Base-by-base conservation (phyloP, 78 protist genomes). In the Anaeramoeba ignava region DNA sequence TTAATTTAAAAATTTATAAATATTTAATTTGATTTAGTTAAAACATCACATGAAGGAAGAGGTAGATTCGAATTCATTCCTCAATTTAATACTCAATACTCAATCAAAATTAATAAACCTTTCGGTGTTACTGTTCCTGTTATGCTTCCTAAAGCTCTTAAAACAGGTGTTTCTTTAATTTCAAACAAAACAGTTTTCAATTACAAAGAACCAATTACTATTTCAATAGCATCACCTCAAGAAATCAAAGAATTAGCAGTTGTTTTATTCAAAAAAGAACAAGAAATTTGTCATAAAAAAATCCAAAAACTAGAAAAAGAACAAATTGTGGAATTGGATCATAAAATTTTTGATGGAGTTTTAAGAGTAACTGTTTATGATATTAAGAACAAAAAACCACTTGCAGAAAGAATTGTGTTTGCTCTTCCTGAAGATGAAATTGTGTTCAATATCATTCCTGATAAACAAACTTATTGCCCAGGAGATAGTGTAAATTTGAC, bases 1-100 rank as follows among this genome's bases (percentile, higher is more conserved):
- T n/a, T n/a, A n/a, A n/a, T n/a, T n/a, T n/a, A n/a, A n/a, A n/a
- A n/a, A n/a, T n/a, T n/a, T n/a, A n/a, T 17, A 27, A 54, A 27
- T 54, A 17, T 54, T 54, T 8, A 54, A 54, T 8, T 8, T 54
- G 73, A 27, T 17, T 8, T 27, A 54, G 8, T 54, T 17, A 54
- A 54, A 54, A 54, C 73, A 54, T 54, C 17, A 54, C 73, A 54
- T 17, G 73, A 54, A 54, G 73, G 73, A 54, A 54, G 73, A 54
- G 73, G 73, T 27, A 54, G 73, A 54, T 54, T 54, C 17, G 73
- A 54, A 54, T 54, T 54, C 73, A 54, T 17, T 17, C 73, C 73
- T 27, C 8, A 54, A 17, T 17, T 27, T 8, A 54, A 54, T 17
- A 27, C 36, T 17, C 8, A 54, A 27, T 54, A 54, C 73, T 54